These are phyloP conservation scores for Didymella pomorum DNA, from an alignment of 2,329 filamentous ascomycete species.

Conservation along the genomic window DNA sequence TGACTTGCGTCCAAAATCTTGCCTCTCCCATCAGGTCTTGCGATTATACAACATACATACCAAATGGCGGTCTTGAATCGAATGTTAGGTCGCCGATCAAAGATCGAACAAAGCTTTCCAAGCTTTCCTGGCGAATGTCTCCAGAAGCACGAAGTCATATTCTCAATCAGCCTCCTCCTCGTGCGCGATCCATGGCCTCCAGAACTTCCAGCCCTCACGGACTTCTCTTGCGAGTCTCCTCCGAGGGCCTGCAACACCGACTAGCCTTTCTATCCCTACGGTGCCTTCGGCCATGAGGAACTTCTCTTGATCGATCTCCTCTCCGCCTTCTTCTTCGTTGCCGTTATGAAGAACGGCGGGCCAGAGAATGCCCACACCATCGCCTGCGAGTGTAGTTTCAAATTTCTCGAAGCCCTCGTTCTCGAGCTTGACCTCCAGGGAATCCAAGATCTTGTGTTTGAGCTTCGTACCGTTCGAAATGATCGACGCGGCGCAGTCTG, in stretches of 20 bases:
- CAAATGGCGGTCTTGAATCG: conserved; percentile 19
- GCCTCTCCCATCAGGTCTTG: conserved; percentile 7
- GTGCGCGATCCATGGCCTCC: conserved; percentile 48
- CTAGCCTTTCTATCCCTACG: conserved; percentile 84
- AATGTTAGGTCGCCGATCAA: conserved; percentile 8
- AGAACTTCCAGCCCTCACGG: conserved; percentile 53
- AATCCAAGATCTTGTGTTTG: conserved; percentile 57
- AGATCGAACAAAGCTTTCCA: neutral
- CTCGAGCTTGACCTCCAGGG: conserved; percentile 68
- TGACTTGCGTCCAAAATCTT: conserved; percentile 19
- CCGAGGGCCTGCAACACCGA: conserved; percentile 68
- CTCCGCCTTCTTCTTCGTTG: conserved; percentile 79
- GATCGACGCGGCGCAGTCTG: conserved; percentile 39
- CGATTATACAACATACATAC: conserved; percentile 17
- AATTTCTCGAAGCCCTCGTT: conserved; percentile 79
- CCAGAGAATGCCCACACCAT: conserved; percentile 93
- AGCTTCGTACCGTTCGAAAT: conserved; percentile 45
- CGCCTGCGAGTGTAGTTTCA: conserved; percentile 87
- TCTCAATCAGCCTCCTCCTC: conserved; percentile 26
- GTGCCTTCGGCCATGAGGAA: conserved; percentile 85
- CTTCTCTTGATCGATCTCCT: conserved; percentile 91
- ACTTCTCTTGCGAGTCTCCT: conserved; percentile 42
- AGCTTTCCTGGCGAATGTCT: neutral
- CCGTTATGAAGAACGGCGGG: conserved; percentile 90
- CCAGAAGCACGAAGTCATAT: neutral